Evolutionary conservation across 345 rosid genomes (phyloP).

Genomic region (Aurinia saxatilis): DNA sequence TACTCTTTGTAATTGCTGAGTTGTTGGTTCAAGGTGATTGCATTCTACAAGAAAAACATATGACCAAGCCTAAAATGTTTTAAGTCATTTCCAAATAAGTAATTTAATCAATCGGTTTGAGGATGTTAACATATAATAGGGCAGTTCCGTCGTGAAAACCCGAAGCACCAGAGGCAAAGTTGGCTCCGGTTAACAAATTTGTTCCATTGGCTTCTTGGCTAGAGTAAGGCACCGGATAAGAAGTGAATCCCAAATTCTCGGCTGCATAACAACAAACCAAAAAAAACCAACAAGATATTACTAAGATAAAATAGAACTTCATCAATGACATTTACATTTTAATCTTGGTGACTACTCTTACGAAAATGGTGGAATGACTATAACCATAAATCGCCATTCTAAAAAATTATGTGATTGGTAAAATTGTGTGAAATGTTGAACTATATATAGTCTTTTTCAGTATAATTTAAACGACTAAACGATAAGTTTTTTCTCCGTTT

Average conservation of each 20-base stretch:
- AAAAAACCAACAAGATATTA: no score
- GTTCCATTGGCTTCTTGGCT: slow-evolving; percentile 45
- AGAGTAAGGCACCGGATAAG: slow-evolving; percentile 69
- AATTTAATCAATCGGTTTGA: not conserved
- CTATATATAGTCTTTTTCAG: no score
- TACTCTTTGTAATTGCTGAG: slow-evolving; percentile 61
- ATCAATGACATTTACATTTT: no score
- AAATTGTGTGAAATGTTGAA: no score
- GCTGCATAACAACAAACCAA: slow-evolving; percentile 36
- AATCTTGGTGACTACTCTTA: no score
- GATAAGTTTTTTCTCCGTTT: no score
- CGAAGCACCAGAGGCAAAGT: slow-evolving; percentile 84
- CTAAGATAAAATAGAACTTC: no score
- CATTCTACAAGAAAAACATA: slow-evolving; percentile 33
- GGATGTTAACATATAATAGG: slow-evolving; percentile 39
- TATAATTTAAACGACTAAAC: no score
- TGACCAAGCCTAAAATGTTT: not conserved
- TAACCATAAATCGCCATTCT: no score
- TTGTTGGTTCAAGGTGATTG: slow-evolving; percentile 60
- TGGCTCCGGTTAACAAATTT: slow-evolving; percentile 71
- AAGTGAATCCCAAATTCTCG: slow-evolving; percentile 73
- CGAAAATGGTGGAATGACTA: no score
- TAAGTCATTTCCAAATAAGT: not conserved
- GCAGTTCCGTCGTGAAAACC: slow-evolving; percentile 70
- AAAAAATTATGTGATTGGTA: not conserved